phyloP scores from a whole-genome alignment of 1,284 basidiomycete genomes.

The Taiwanofungus camphoratus region DNA sequence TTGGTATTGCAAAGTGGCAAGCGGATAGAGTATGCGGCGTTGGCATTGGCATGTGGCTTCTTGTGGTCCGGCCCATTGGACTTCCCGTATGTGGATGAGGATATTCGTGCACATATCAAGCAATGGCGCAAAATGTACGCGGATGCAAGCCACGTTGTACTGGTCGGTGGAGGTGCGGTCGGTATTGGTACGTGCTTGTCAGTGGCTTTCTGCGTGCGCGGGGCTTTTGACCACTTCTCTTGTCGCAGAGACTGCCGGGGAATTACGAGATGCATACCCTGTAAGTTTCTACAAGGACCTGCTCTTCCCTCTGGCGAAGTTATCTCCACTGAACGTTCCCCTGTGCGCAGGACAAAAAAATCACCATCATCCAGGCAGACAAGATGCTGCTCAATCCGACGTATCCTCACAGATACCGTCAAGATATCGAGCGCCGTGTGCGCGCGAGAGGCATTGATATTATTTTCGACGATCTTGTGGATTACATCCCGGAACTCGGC shows the following conservation, averaged over 20 bases:
- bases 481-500: conserved; percentile 32
- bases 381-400: conserved; percentile 47
- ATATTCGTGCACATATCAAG: conserved; percentile 34
- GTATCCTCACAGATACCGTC: conserved; percentile 54
- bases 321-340: conserved; percentile 2
- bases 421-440: conserved; percentile 38
- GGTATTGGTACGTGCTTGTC: conserved; percentile 42
- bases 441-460: conserved; percentile 42
- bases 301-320: conserved; percentile 35
- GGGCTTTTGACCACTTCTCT: no score
- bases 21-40: conserved; percentile 42
- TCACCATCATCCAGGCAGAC: conserved; percentile 61
- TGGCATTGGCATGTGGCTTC: conserved; percentile 54
- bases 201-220: background rate
- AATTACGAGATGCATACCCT: conserved; percentile 32
- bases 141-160: conserved; percentile 43
- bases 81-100: conserved; percentile 39
- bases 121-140: conserved; percentile 42
- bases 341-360: conserved; percentile 41
- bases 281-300: conserved; percentile 22
- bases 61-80: conserved; percentile 46
- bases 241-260: conserved; percentile 54
- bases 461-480: conserved; percentile 51
- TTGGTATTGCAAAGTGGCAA: conserved; percentile 46
- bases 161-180: conserved; percentile 60